Conservation (phyloP, 768 basidiomycete species). For the Suillus weaverae region DNA sequence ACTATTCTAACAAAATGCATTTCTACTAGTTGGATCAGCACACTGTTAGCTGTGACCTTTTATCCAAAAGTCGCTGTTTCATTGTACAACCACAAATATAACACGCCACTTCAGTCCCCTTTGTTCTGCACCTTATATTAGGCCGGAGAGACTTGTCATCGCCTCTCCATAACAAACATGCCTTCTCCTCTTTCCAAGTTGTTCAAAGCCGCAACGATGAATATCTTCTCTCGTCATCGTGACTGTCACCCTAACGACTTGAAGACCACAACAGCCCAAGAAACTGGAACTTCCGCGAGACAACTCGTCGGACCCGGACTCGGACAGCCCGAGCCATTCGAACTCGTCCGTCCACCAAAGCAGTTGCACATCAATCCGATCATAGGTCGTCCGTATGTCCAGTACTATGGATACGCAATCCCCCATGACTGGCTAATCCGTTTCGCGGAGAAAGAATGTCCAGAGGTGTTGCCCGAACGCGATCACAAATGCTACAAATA, state of each 20-base stretch:
- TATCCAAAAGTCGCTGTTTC: neutral
- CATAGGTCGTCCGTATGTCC: neutral
- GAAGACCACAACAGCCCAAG: neutral
- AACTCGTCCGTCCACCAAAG: neutral
- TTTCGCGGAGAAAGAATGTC: neutral
- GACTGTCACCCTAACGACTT: neutral
- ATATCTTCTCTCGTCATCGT: neutral
- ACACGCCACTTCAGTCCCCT: neutral
- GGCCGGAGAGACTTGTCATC: neutral
- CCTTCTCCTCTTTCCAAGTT: neutral
- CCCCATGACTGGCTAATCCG: neutral
- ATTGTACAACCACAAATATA: neutral
- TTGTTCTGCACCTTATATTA: neutral
- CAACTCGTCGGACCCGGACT: neutral
- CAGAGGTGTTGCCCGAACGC: neutral
- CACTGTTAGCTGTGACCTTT: neutral
- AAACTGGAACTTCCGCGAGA: neutral
- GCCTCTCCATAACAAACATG: neutral
- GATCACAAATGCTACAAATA: neutral
- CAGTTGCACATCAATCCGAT: neutral
- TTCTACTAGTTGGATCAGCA: neutral
- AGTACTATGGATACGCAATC: neutral
- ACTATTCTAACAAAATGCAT: neutral
- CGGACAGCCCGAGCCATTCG: neutral
- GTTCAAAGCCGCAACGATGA: neutral